Percentiles rank a stretch among this genome's conserved stretches.
phyloP scores from a whole-genome alignment of 305 asterid species.

The Ilex paraguariensis region DNA sequence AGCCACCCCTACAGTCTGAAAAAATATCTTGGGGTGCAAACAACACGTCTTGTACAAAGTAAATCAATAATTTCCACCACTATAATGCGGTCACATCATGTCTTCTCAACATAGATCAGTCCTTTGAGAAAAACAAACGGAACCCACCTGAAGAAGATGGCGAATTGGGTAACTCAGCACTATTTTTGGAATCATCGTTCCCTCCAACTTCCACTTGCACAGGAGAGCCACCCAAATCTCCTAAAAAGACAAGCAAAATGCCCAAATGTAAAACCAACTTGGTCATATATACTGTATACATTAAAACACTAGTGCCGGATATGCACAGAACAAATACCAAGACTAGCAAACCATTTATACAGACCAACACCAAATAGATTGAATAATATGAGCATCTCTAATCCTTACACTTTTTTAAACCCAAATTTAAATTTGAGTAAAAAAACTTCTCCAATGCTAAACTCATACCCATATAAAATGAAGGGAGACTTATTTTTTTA shows the following conservation, averaged over 20 bases:
- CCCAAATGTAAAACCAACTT: slow-evolving; percentile 11
- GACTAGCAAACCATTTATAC: neutral
- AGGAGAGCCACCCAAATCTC: slow-evolving; percentile 79
- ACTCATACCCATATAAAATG: too few relatives aligned
- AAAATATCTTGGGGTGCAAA: slow-evolving; percentile 65
- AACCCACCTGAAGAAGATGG: slow-evolving; percentile 99
- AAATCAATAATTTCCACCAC: slow-evolving; percentile 78
- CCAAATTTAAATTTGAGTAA: too few relatives aligned
- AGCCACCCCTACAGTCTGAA: slow-evolving; percentile 84
- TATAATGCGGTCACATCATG: slow-evolving; percentile 89
- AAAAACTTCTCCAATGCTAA: too few relatives aligned
- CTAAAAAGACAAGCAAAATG: slow-evolving; percentile 28
- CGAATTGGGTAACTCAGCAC: slow-evolving; percentile 73
- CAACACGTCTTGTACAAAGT: slow-evolving; percentile 70
- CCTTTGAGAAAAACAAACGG: slow-evolving; percentile 98
- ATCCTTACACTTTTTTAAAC: too few relatives aligned
- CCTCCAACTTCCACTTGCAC: slow-evolving; percentile 69
- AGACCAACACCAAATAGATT: neutral
- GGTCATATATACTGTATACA: neutral
- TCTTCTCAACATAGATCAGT: slow-evolving; percentile 98
- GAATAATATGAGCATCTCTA: too few relatives aligned
- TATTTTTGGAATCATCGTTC: slow-evolving; percentile 57
- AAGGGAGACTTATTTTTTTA: too few relatives aligned
- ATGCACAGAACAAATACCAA: neutral
- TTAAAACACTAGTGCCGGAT: neutral